These are phyloP conservation scores for Mycena polygramma DNA, from an alignment of 768 basidiomycete genomes.

Conservation along the genomic window DNA sequence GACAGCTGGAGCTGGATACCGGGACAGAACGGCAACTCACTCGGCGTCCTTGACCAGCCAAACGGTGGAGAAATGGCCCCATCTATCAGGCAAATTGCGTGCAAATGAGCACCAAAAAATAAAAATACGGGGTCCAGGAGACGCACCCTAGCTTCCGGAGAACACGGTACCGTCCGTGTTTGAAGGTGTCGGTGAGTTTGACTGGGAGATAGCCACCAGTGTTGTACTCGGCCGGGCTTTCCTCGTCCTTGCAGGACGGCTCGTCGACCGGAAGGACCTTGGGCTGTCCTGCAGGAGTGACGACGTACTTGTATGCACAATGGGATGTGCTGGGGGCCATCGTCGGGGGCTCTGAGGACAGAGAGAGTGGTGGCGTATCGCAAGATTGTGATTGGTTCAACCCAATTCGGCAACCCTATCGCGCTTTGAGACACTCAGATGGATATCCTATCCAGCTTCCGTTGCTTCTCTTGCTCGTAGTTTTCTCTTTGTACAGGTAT, in stretches of 20 bases:
- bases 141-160: conserved; percentile 90
- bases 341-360: conserved; percentile 42
- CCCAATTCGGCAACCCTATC: not conserved
- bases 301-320: conserved; percentile 81
- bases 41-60: conserved; percentile 88
- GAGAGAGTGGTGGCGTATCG: conserved; percentile 33
- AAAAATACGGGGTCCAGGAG: conserved; percentile 30
- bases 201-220: conserved; percentile 85
- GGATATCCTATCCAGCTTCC: too few relatives aligned
- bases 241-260: conserved; percentile 78
- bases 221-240: conserved; percentile 88
- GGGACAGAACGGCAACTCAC: conserved; percentile 59
- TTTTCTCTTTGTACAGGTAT: too few relatives aligned
- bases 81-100: conserved; percentile 59
- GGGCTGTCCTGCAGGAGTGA: conserved; percentile 68
- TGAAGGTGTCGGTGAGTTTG: conserved; percentile 87
- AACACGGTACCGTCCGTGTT: conserved; percentile 85
- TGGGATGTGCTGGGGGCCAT: conserved; percentile 76
- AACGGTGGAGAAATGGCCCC: conserved; percentile 97
- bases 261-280: conserved; percentile 81
- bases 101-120: conserved; percentile 40
- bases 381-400: conserved; percentile 4
- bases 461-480: too few relatives aligned
- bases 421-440: not conserved
- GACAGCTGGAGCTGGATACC: conserved; percentile 18